Evolutionary conservation across 2,329 filamentous ascomycete genomes (phyloP).

Genomic region (Talaromyces sp.): DNA sequence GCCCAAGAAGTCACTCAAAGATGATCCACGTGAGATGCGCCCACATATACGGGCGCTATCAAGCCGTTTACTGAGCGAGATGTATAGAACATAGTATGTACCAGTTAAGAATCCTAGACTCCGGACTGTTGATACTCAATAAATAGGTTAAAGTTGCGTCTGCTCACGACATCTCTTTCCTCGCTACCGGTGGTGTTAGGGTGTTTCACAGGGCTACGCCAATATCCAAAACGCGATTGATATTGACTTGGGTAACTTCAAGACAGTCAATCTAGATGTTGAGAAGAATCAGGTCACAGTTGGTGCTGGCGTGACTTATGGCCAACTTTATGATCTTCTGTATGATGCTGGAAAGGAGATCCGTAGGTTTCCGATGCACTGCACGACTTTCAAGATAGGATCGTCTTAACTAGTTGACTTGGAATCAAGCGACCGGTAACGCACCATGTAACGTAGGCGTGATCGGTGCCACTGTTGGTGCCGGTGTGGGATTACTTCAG

Average conservation of each 20-base stretch:
- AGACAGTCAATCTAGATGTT: slow-evolving; percentile 24
- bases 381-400: too few species aligned
- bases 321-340: slow-evolving; percentile 27
- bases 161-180: slow-evolving; percentile 13
- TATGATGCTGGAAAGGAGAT: slow-evolving; percentile 31
- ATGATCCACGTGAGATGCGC: slow-evolving; percentile 12
- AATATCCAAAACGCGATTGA: slow-evolving; percentile 28
- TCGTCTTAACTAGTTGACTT: neutral
- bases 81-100: slow-evolving; percentile 12
- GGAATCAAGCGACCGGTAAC: slow-evolving; percentile 12
- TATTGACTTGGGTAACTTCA: slow-evolving; percentile 32
- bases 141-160: slow-evolving; percentile 15
- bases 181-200: slow-evolving; percentile 17
- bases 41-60: slow-evolving; percentile 14
- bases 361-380: slow-evolving; percentile 22
- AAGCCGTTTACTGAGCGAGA: slow-evolving; percentile 13
- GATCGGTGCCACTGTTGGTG: slow-evolving; percentile 18
- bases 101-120: neutral
- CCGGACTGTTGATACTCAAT: neutral
- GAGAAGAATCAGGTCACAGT: slow-evolving; percentile 26
- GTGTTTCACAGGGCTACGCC: neutral
- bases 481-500: slow-evolving; percentile 16
- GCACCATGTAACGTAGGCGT: slow-evolving; percentile 15
- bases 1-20: slow-evolving; percentile 7
- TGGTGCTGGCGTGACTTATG: slow-evolving; percentile 27